Base-by-base conservation (phyloP, 2,329 filamentous ascomycete species). In the Apiospora pterosperma region DNA sequence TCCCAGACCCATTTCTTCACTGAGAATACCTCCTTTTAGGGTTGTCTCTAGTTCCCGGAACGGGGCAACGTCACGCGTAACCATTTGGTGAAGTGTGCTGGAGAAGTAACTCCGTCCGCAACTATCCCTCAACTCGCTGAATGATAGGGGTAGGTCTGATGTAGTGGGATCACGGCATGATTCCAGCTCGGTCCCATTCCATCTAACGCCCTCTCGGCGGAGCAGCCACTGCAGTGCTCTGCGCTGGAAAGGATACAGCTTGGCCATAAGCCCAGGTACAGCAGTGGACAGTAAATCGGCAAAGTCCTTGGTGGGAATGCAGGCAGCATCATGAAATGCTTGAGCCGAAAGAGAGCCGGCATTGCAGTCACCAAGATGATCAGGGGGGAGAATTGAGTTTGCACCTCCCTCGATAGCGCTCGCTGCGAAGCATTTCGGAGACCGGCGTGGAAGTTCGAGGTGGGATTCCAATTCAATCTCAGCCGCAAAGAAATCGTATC, bases 1-100 rank as follows among this genome's bases (percentile, higher is more conserved):
- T 1, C 92, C 92, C 1, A 95, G 79, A 0, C 92, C 92, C 92
- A 95, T 95, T 75, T 95, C 92, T 72, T 95, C 92, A 0, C 90
- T 88, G 5, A 95, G 78, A 59, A 93, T 89, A 0, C 91, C 91
- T 14, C 88, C 86, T 58, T 76, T 82, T 12, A 86, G 65, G 0
- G 70, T 68, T n/a, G 74, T 72, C 62, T 85, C 77, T 25, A 75
- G 65, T 55, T 78, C 73, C 38, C 76, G 74, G 63, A 87, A 87
- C 3, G 77, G 71, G 0, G 72, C 66, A 10, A 80, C 66, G 70
- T 90, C 81, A 41, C 79, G 78, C 1, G 86, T 83, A 5, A 88
- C 79, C 16, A 87, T 76, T 31, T 89, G 87, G 62, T 90, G 86
- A 0, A 92, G 76, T 63, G 88, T 82, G 71, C 90, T 93, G 42